A percentile compares a stretch with the other conserved stretches of the same genome.
Evolutionary conservation across 2,329 filamentous ascomycete species (phyloP).

Genomic region (Westerdykella aurantiaca): DNA sequence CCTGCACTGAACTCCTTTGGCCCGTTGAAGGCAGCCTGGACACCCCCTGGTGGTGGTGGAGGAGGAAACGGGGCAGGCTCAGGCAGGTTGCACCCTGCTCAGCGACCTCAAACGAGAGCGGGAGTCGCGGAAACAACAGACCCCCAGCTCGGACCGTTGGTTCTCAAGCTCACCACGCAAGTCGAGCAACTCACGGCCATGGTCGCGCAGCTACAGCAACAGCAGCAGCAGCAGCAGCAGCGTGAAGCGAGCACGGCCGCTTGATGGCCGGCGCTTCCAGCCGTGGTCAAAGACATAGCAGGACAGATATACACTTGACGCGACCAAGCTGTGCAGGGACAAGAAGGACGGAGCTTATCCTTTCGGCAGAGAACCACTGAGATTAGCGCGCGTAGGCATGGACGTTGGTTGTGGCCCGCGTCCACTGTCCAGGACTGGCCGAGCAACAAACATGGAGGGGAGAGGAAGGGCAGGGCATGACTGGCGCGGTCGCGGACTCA

Average conservation of each 20-base stretch:
- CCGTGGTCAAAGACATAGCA: constrained; percentile 9
- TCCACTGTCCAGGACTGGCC: constrained; percentile 5
- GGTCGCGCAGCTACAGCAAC: constrained; percentile 32
- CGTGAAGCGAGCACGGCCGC: constrained; percentile 27
- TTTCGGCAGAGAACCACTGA: constrained; percentile 5
- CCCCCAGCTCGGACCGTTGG: constrained; percentile 32
- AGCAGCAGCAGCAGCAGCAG: constrained; percentile 17
- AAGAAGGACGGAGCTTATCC: constrained; percentile 11
- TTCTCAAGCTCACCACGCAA: constrained; percentile 35
- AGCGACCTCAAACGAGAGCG: constrained; percentile 19
- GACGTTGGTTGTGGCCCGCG: constrained; percentile 20
- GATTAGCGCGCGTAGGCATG: constrained; percentile 11
- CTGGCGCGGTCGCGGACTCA: constrained; percentile 8
- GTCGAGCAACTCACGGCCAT: constrained; percentile 38
- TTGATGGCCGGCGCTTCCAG: constrained; percentile 35
- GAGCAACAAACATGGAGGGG: constrained; percentile 5
- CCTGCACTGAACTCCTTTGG: constrained; percentile 31
- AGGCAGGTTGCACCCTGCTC: constrained; percentile 13
- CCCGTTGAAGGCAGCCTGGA: constrained; percentile 20
- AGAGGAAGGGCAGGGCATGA: too few species aligned
- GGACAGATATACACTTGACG: constrained; percentile 2
- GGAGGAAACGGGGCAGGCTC: constrained; percentile 3
- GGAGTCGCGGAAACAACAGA: constrained; percentile 22
- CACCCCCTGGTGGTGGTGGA: constrained; percentile 17
- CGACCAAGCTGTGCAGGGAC: constrained; percentile 8